Percentiles rank a stretch among this genome's conserved stretches.
Evolutionary conservation across 352 stramenopile genomes (phyloP).

Genomic region (Poterioochromonas sp.): DNA sequence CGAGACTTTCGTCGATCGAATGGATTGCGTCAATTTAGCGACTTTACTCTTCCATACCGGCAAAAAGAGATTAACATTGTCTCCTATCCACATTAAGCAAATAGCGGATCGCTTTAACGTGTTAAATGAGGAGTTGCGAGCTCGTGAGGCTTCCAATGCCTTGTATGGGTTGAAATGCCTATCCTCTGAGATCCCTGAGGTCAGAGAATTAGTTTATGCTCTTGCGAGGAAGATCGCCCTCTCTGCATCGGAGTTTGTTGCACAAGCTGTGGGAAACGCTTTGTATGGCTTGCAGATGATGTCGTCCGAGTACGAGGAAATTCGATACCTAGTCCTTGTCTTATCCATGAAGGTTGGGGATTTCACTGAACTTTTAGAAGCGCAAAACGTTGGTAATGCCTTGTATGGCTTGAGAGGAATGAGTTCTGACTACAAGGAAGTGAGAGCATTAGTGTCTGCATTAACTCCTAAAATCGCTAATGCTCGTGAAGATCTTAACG

Average conservation of each 20-base stretch:
- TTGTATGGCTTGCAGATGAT: constrained; percentile 29
- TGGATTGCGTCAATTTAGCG: constrained; percentile 22
- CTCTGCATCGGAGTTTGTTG: background rate
- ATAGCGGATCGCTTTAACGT: background rate
- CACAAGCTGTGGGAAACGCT: constrained; percentile 26
- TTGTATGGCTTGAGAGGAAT: constrained; percentile 25
- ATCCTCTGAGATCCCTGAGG: constrained; percentile 12
- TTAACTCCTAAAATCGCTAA: background rate
- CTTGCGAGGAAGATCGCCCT: constrained; percentile 1
- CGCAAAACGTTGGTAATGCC: constrained; percentile 28
- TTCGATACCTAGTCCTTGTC: background rate
- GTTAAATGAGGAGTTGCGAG: background rate
- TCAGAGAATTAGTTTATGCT: background rate
- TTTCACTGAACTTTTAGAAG: background rate
- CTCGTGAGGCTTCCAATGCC: background rate
- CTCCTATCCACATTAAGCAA: background rate
- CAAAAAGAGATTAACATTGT: background rate
- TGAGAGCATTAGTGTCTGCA: background rate
- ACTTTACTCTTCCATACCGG: constrained; percentile 21
- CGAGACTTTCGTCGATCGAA: constrained; percentile 14
- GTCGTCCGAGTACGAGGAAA: constrained; percentile 3
- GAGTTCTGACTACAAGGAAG: constrained; percentile 20
- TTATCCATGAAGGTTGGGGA: background rate
- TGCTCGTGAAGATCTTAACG: background rate
- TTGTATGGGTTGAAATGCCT: constrained; percentile 24